A percentile compares a stretch with the other conserved stretches of the same genome.
Conservation (phyloP, 176 grass and related monocot genomes). For the Eragrostis curvula region DNA sequence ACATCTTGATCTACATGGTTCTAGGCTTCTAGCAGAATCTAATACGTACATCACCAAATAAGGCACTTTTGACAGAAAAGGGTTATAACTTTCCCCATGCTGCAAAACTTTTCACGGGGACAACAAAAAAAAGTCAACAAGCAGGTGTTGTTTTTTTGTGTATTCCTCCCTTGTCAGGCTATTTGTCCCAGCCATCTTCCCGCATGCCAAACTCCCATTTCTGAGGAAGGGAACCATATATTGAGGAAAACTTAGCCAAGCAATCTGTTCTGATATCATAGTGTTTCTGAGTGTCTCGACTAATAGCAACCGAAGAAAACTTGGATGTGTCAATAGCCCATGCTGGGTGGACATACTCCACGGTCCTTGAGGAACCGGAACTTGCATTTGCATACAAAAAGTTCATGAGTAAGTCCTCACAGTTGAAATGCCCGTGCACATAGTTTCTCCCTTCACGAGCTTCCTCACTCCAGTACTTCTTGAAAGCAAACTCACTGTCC, state of each 20-base stretch:
- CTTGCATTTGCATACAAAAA: constrained; percentile 83
- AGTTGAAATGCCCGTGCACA: constrained; percentile 93
- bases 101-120: constrained; percentile 37
- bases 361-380: constrained; percentile 60
- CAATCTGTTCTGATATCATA: constrained; percentile 85
- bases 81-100: constrained; percentile 31
- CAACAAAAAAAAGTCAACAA: constrained; percentile 11
- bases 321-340: constrained; percentile 99
- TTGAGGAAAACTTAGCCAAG: constrained; percentile 71
- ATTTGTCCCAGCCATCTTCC: constrained; percentile 83
- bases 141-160: background rate
- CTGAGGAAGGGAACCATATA: constrained; percentile 70
- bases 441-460: constrained; percentile 77
- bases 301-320: constrained; percentile 86
- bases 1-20: constrained; percentile 19
- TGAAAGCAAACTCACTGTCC: constrained; percentile 88
- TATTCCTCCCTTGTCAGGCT: constrained; percentile 24
- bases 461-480: constrained; percentile 83
- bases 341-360: constrained; percentile 93
- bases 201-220: constrained; percentile 76
- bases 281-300: constrained; percentile 80
- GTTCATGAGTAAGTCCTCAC: constrained; percentile 96
- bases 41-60: constrained; percentile 17
- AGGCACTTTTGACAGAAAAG: background rate
- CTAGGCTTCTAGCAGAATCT: constrained; percentile 31